Evolutionary conservation across 139 green algal species (phyloP).

Genomic region (Auxenochlorella pyrenoidosa): DNA sequence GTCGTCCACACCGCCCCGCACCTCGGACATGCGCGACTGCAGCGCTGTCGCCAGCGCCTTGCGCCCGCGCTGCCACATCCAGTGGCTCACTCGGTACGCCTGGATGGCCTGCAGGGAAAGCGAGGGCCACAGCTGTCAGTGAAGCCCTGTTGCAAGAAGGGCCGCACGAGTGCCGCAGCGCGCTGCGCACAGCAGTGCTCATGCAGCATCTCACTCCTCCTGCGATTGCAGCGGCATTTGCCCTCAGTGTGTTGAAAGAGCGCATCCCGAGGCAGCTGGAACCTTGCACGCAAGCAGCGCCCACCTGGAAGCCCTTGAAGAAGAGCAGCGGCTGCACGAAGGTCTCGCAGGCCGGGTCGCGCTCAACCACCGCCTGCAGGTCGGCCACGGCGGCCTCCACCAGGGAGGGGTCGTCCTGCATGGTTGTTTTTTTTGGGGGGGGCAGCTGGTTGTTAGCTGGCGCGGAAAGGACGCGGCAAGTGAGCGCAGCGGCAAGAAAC

Average conservation of each 20-base stretch:
- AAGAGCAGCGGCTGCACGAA: slow-evolving; percentile 86
- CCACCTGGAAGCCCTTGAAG: slow-evolving; percentile 46
- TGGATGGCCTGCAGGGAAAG: slow-evolving; percentile 86
- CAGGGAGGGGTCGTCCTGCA: slow-evolving; percentile 56
- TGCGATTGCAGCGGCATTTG: too few species aligned
- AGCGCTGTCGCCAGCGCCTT: slow-evolving; percentile 83
- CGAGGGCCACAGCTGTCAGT: neutral
- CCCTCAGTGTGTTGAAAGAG: too few species aligned
- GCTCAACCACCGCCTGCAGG: slow-evolving; percentile 81
- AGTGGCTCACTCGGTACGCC: slow-evolving; percentile 92
- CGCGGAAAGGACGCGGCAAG: neutral
- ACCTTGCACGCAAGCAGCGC: neutral
- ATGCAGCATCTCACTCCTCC: too few species aligned
- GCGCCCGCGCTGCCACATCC: slow-evolving; percentile 85
- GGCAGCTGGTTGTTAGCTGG: neutral
- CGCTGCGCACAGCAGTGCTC: too few species aligned
- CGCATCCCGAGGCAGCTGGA: too few species aligned
- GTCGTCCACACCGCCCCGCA: too few species aligned
- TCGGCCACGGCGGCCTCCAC: slow-evolving; percentile 80
- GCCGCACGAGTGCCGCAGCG: too few species aligned
- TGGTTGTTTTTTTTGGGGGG: neutral
- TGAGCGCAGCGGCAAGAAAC: too few species aligned
- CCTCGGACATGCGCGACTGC: slow-evolving; percentile 30
- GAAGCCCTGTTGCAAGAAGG: neutral
- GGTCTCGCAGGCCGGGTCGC: slow-evolving; percentile 92